These are phyloP conservation scores for Coemansia sp. DNA, from an alignment of 192 early-diverging fungal genomes.

Conservation along the genomic window DNA sequence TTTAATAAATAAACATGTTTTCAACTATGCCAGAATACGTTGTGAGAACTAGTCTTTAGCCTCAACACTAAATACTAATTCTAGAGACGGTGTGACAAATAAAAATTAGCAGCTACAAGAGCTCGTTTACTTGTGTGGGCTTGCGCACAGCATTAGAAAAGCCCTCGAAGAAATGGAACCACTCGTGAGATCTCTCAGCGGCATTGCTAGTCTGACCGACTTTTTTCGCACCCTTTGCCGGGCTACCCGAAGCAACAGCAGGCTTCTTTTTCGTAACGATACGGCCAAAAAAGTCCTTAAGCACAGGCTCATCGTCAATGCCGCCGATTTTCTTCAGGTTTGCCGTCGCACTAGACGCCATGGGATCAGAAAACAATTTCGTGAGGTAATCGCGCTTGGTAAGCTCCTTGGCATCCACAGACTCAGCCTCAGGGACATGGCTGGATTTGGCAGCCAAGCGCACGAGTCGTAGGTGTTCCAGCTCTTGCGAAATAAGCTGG, in stretches of 20 bases:
- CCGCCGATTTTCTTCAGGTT: neutral
- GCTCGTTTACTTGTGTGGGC: constrained; percentile 64
- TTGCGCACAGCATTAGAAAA: constrained; percentile 90
- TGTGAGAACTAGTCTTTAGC: neutral
- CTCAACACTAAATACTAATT: no score
- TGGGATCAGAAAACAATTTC: constrained; percentile 33
- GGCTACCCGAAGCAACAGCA: neutral
- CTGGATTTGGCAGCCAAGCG: neutral
- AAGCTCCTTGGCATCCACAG: constrained; percentile 15
- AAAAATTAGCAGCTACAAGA: constrained; percentile 39
- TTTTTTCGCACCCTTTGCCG: constrained; percentile 7
- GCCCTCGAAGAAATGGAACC: constrained; percentile 86
- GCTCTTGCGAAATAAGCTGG: constrained; percentile 81
- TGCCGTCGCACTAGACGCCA: constrained; percentile 1
- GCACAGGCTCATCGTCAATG: neutral
- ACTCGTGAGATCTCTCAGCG: constrained; percentile 19
- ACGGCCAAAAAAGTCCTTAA: constrained; percentile 82
- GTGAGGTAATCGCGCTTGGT: constrained; percentile 28
- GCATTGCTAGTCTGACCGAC: constrained; percentile 6
- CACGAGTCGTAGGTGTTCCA: constrained; percentile 30
- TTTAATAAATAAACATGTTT: no score
- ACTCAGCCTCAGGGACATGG: constrained; percentile 13
- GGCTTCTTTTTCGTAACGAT: constrained; percentile 40
- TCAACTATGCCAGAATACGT: neutral
- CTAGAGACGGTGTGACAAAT: neutral